These are phyloP conservation scores for Neurospora hispaniola DNA, from an alignment of 495 filamentous ascomycete genomes.

Conservation along the genomic window DNA sequence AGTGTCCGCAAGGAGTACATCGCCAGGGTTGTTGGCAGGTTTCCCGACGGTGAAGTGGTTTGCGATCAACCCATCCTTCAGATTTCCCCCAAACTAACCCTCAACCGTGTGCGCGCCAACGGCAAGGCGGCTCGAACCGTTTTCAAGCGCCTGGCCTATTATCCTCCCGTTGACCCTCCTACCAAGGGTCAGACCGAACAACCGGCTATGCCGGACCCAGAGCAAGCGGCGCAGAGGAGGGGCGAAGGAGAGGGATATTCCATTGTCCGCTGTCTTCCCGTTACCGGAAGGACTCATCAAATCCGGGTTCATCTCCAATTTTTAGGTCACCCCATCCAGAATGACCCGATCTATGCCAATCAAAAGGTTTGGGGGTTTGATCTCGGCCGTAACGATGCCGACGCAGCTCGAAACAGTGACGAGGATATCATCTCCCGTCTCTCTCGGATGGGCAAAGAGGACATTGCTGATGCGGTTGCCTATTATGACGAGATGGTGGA, in stretches of 20 bases:
- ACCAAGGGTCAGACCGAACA: constrained; percentile 3
- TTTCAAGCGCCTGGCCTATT: constrained; percentile 83
- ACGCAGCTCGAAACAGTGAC: constrained; percentile 57
- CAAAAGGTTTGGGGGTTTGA: constrained; percentile 76
- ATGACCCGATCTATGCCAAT: constrained; percentile 97
- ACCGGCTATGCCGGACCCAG: constrained; percentile 12
- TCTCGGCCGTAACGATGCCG: constrained; percentile 60
- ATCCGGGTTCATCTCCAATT: constrained; percentile 91
- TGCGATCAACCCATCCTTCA: constrained; percentile 90
- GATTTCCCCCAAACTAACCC: constrained; percentile 87
- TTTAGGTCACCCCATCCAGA: constrained; percentile 86
- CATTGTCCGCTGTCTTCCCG: constrained; percentile 84
- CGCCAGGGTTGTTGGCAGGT: constrained; percentile 80
- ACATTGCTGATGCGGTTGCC: constrained; percentile 77
- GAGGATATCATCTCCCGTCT: constrained; percentile 81
- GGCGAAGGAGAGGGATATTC: constrained; percentile 63
- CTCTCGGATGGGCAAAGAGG: constrained; percentile 84
- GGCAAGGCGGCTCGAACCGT: constrained; percentile 84
- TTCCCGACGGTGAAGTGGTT: constrained; percentile 71
- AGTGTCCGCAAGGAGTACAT: constrained; percentile 90
- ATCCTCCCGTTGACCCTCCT: constrained; percentile 40
- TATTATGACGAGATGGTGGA: constrained; percentile 91
- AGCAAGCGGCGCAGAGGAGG: constrained; percentile 7
- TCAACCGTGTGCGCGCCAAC: constrained; percentile 86
- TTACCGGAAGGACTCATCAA: constrained; percentile 92